Evolutionary conservation across 257 asterid species (phyloP), one percentile per base, ranked within the genome.

Genomic region (Asclepias syriaca): DNA sequence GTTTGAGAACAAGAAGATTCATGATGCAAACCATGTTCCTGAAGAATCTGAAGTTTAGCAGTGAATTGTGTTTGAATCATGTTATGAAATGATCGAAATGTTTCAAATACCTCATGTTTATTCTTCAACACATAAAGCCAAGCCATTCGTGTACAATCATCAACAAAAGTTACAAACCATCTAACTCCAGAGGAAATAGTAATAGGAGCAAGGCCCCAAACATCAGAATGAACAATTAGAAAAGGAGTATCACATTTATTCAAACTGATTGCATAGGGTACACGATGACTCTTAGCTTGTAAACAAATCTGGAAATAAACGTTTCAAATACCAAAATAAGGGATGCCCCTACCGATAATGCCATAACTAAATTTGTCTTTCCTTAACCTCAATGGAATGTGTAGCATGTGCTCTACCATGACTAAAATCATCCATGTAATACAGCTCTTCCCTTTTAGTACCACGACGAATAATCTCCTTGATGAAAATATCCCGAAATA

Each of bases 401-500:
- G 11, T 12, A 2, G 10, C 2, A 60, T 49, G 15, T 32, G 34
- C 74, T 6, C 51, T 37, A 2, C 77, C 66, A 6, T 2, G 6
- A 15, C 45, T 37, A 49, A 34, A 53, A 37, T 68, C 60, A 50
- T 76, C 45, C 63, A 64, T 16, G 40, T 70, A 76, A 15, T 76
- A 70, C 13, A 76, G 2, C 8, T 73, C 65, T n/a, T 24, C 34
- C 4, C 49, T 34, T 24, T 37, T 39, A 59, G 70, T 60, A 75
- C 70, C 74, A 59, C 46, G 50, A 2, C 40, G 71, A 69, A 75
- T 69, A 3, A 60, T 75, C 74, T 75, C 32, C 66, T 69, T 68
- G 8, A 64, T 69, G 21, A 32, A 57, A 58, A 69, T n/a, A 69
- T 75, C 66, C 48, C 63, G 32, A 5, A 75, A 6, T 1, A 75